These are phyloP conservation scores for Saccharomycopsis sp. DNA, from an alignment of 805 yeast genomes.

Conservation along the genomic window DNA sequence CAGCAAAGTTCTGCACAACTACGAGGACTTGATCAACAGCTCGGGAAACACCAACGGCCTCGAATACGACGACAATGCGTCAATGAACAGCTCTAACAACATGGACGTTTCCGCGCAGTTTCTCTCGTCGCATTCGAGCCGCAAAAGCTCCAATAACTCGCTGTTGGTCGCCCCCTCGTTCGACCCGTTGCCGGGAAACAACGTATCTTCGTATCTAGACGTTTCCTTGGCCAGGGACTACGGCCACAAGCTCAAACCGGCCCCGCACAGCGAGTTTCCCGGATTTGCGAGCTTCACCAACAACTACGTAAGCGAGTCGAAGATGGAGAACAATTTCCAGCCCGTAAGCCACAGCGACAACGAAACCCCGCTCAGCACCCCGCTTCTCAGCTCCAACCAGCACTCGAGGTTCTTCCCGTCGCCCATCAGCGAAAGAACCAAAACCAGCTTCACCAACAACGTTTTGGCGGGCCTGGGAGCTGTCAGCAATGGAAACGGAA, in stretches of 20 bases:
- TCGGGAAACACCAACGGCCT: not conserved
- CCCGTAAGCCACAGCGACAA: not conserved
- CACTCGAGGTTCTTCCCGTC: constrained; percentile 20
- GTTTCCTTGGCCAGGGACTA: not conserved
- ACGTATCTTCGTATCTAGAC: not conserved
- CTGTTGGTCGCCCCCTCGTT: not conserved
- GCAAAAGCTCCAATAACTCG: not conserved
- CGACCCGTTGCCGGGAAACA: not conserved
- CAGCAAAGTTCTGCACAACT: not conserved
- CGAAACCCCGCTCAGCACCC: constrained; percentile 16
- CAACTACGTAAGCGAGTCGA: not conserved
- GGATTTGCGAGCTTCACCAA: not conserved
- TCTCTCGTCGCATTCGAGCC: not conserved
- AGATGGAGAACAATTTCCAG: not conserved
- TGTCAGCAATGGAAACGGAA: not conserved
- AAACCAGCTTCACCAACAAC: not conserved
- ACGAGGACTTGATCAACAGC: not conserved
- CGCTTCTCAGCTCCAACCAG: constrained; percentile 15
- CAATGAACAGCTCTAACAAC: not conserved
- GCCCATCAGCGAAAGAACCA: constrained; percentile 18
- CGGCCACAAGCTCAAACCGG: not conserved
- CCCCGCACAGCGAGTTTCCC: not conserved
- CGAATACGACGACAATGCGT: not conserved
- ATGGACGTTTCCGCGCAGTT: not conserved
- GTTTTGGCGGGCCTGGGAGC: not conserved